Base-by-base conservation (phyloP, 2,329 filamentous ascomycete genomes). In the Tolypocladium endophyticum region DNA sequence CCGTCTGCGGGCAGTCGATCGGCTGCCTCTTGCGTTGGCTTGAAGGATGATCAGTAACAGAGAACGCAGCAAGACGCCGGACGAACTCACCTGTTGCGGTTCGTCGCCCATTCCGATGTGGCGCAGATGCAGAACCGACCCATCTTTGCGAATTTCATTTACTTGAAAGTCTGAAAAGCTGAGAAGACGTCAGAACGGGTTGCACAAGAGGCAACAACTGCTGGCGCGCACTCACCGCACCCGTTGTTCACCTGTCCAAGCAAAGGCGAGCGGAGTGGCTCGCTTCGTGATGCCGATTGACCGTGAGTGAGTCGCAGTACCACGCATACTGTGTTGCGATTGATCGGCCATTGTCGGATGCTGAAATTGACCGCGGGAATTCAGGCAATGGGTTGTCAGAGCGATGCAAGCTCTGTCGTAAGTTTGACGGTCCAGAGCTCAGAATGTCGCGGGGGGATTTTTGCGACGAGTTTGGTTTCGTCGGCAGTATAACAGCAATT, bases 111-210 rank as follows among this genome's bases (percentile, higher is more conserved):
- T 53, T 20, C 71, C 73, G 23, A 81, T 72, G 58, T 78, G 81
- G 60, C 73, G 79, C 56, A 97, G 77, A 72, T 93, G 90, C 58
- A 94, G 72, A 18, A 96, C 89, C 58, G 85, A 75, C 20, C 92
- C 92, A 68, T 88, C 83, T 36, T 87, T 85, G 25, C 83, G 77
- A 63, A 97, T 93, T 73, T 97, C 92, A 69, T 96, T 92, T 66
- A 97, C 92, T 66, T 94, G 79, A 68, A 97, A 97, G 72, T 97
- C 92, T 4, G 92, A 93, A 73, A 92, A 97, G 65, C 90, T 85
- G 56, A 4, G 2, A 6, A 16, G 30, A n/a, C 18, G 36, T 56
- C 12, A 56, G 41, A 52, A 1, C 5, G n/a, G 33, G 23, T 41
- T 18, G 9, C 18, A 12, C 6, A 14, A 18, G n/a, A 39, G 18